Percentiles rank a stretch among this genome's conserved stretches.
phyloP scores from a whole-genome alignment of 73 alveolate species.

The Paramecium octaurelia region DNA sequence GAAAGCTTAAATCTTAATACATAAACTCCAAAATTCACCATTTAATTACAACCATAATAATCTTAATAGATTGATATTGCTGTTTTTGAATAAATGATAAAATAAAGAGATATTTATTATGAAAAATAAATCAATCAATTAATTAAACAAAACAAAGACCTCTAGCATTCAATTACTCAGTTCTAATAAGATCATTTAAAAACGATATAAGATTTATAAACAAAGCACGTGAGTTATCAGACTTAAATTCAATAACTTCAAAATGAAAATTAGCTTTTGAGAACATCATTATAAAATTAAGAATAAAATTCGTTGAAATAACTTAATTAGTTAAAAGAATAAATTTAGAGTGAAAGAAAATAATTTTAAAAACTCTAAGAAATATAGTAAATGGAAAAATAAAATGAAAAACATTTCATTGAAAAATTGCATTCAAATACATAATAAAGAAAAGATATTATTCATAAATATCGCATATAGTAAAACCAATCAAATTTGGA shows the following conservation, averaged over 20 bases:
- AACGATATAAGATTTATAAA: background rate
- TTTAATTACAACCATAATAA: background rate
- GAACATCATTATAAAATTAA: background rate
- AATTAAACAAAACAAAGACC: background rate
- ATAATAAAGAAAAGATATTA: background rate
- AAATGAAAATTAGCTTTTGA: conserved; percentile 5
- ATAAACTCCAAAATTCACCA: background rate
- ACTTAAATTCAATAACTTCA: background rate
- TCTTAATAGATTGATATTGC: background rate
- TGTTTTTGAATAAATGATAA: background rate
- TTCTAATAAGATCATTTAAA: background rate
- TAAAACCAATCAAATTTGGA: background rate
- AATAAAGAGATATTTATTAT: background rate
- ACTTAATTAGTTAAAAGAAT: background rate
- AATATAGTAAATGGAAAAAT: background rate
- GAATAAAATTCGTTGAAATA: background rate
- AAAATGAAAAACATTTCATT: background rate
- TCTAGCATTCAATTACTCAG: background rate
- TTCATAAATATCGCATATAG: background rate
- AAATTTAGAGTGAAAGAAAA: background rate
- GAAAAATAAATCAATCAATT: background rate
- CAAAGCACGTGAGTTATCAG: background rate
- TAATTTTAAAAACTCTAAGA: background rate
- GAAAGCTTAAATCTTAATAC: background rate
- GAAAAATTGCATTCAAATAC: background rate